phyloP scores from a whole-genome alignment of 331 rosid genomes.

The Quercus lobata region DNA sequence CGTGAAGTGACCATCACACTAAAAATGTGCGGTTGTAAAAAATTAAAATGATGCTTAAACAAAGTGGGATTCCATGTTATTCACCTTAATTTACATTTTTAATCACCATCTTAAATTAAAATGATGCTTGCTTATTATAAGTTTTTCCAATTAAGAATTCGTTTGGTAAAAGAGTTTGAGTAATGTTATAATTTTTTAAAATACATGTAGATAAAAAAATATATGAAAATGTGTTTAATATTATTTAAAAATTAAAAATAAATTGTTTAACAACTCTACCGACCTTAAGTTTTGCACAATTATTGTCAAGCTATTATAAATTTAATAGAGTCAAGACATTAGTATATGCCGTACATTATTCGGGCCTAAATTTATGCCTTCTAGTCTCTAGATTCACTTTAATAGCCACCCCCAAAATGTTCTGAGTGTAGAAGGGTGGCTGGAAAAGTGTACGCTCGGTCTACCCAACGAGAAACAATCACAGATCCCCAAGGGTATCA shows the following conservation, averaged over 20 bases:
- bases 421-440: neutral
- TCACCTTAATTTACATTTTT: constrained; percentile 16
- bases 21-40: fast-evolving
- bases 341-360: no score
- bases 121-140: no score
- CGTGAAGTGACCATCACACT: fast-evolving
- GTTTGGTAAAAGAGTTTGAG: no score
- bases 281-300: no score
- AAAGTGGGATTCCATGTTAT: constrained; percentile 13
- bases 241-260: no score
- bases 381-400: neutral
- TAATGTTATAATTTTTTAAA: fast-evolving
- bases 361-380: neutral
- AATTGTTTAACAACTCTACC: no score
- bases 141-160: fast-evolving
- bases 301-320: no score
- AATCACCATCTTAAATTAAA: neutral
- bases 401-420: neutral
- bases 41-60: neutral
- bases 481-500: constrained; percentile 33
- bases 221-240: no score
- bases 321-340: no score
- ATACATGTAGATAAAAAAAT: no score
- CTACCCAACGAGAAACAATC: constrained; percentile 49
- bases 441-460: constrained; percentile 22